phyloP scores from a whole-genome alignment of 495 filamentous ascomycete species.

The Aspergillus cavernicola region DNA sequence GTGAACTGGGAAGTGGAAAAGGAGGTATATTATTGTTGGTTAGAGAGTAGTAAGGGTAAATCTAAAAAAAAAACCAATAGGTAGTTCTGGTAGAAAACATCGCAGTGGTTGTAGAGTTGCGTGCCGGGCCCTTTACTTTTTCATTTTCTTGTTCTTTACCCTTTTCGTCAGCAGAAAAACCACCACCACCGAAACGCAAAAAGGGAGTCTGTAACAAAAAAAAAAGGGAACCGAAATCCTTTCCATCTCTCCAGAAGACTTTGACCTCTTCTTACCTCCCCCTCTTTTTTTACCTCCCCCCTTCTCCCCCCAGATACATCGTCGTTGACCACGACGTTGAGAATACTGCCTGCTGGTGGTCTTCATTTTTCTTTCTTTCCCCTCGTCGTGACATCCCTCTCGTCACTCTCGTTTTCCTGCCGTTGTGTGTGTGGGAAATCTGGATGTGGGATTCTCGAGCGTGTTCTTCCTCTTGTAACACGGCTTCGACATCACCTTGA shows the following conservation, averaged over 20 bases:
- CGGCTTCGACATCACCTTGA: conserved; percentile 14
- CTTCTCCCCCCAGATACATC: conserved; percentile 13
- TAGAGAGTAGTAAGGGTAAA: neutral
- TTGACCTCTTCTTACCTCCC: conserved; percentile 14
- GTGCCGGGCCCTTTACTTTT: neutral
- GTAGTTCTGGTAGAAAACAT: neutral
- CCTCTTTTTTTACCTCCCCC: conserved; percentile 3
- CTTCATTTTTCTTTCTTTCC: conserved; percentile 14
- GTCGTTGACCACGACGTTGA: conserved; percentile 25
- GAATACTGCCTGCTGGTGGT: conserved; percentile 17
- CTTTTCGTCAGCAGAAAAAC: conserved; percentile 15
- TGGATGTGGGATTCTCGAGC: conserved; percentile 22
- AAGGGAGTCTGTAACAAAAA: conserved; percentile 15
- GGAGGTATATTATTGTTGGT: neutral
- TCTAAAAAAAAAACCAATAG: neutral
- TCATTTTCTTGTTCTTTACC: neutral
- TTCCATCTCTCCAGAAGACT: conserved; percentile 15
- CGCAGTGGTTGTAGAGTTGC: neutral
- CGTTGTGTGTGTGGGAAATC: conserved; percentile 24
- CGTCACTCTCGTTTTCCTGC: conserved; percentile 13
- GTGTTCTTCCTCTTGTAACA: conserved; percentile 19
- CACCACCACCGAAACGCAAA: conserved; percentile 14
- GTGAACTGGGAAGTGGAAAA: no score
- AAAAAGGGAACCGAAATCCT: conserved; percentile 20
- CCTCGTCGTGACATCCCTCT: conserved; percentile 8